A percentile compares a stretch with the other conserved stretches of the same genome.
These are phyloP conservation scores for Azolla pinnata DNA, from an alignment of 75 land plant genomes.

Conservation along the genomic window DNA sequence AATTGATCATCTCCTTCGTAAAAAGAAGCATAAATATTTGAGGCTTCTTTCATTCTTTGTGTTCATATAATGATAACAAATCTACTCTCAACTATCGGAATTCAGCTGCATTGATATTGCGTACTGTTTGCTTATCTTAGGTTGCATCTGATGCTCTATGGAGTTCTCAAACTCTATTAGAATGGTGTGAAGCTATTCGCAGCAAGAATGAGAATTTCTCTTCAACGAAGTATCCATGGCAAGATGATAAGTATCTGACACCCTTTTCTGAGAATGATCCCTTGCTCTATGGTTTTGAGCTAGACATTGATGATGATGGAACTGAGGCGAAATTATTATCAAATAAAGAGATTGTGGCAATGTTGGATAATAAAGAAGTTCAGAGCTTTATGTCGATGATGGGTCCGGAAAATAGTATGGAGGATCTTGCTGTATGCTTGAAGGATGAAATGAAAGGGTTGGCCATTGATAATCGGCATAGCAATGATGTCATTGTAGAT, in stretches of 20 bases:
- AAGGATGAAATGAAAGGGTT: slow-evolving; percentile 1
- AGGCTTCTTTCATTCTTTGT: slow-evolving; percentile 22
- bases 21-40: too few relatives aligned
- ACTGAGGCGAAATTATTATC: slow-evolving; percentile 18
- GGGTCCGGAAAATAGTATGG: neutral
- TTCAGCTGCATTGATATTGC: slow-evolving; percentile 36
- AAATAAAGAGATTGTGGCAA: slow-evolving; percentile 29
- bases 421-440: neutral
- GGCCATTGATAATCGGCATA: neutral
- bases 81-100: too few relatives aligned
- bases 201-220: neutral
- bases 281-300: slow-evolving; percentile 60
- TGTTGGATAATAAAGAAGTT: slow-evolving; percentile 10
- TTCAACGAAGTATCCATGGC: slow-evolving; percentile 28
- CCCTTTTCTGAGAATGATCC: slow-evolving; percentile 72
- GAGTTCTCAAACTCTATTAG: neutral
- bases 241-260: slow-evolving; percentile 58
- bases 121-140: too few relatives aligned
- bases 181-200: neutral
- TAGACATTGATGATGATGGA: slow-evolving; percentile 40
- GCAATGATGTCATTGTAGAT: too few relatives aligned
- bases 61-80: slow-evolving; percentile 26
- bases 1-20: too few relatives aligned
- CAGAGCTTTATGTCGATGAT: neutral
- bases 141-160: slow-evolving; percentile 17